Evolutionary conservation across 345 rosid species (phyloP), one percentile per base, ranked within the genome.

Genomic region (Toxicodendron radicans): DNA sequence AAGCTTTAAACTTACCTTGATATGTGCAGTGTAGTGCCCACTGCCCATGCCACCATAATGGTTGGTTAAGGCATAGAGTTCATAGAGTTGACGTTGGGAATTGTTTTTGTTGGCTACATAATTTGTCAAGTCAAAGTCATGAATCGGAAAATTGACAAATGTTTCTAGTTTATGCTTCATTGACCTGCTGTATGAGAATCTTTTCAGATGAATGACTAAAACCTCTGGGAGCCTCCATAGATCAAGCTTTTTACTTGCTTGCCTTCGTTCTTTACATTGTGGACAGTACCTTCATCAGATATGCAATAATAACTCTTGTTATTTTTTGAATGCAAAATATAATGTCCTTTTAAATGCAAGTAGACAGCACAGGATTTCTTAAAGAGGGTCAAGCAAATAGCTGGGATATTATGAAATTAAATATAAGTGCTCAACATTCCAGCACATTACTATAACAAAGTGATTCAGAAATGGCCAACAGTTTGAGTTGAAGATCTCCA

Each of bases 11-110:
- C 80, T 63, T 58, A 91, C 99, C 94, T 95, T 95, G 84, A 95
- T 95, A 73, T 92, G 80, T 41, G 99, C 98, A 6, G 93, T 95
- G 82, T 95, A 91, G 85, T 95, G 99, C 69, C 99, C 99, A 58
- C 99, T 93, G 68, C 99, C 98, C 98, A 95, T 93, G 85, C 97
- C 86, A 83, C 99, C 99, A 68, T 91, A 95, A 83, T 95, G 99
- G 70, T 93, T 95, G 58, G 89, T 93, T 76, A 90, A 84, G 76
- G 98, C 99, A 76, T 95, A 95, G 58, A 93, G 97, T 78, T 95
- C 98, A 82, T 95, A 95, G 58, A 95, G 91, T 71, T 95, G 99
- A 68, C 79, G 90, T 5, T 75, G 76, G 53, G 93, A 87, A 81
- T 74, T 93, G 78, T 90, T 90, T 82, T 95, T 91, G 87, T 89